phyloP scores from a whole-genome alignment of 2,329 filamentous ascomycete genomes.

The Lachnellula willkommii region DNA sequence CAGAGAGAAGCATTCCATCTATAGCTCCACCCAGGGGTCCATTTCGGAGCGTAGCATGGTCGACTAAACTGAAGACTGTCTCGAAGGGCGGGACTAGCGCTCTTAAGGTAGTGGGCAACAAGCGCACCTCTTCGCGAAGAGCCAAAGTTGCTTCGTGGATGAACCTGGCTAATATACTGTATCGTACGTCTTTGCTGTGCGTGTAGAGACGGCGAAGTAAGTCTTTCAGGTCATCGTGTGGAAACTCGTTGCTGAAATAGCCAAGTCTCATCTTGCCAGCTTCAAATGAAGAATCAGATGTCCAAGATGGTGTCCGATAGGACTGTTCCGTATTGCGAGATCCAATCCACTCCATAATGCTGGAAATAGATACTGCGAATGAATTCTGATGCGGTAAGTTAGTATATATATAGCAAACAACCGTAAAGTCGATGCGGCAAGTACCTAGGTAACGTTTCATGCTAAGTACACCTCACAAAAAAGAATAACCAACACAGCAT shows the following conservation, averaged over 20 bases:
- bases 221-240: slow-evolving; percentile 38
- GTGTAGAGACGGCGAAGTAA: slow-evolving; percentile 37
- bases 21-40: slow-evolving; percentile 40
- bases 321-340: background rate
- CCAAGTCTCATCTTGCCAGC: slow-evolving; percentile 31
- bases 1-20: slow-evolving; percentile 40
- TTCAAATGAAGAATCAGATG: background rate
- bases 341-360: background rate
- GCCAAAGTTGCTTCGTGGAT: slow-evolving; percentile 36
- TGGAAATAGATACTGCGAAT: background rate
- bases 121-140: slow-evolving; percentile 36
- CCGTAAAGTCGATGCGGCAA: background rate
- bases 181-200: slow-evolving; percentile 37
- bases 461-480: background rate
- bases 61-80: slow-evolving; percentile 33
- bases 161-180: slow-evolving; percentile 37
- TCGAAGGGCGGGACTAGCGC: slow-evolving; percentile 35
- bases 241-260: slow-evolving; percentile 47
- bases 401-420: background rate
- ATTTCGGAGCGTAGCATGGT: slow-evolving; percentile 34
- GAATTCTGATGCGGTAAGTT: background rate
- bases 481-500: background rate
- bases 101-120: slow-evolving; percentile 28
- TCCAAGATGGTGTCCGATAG: background rate
- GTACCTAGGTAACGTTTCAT: background rate